A percentile compares a stretch with the other conserved stretches of the same genome.
phyloP scores from a whole-genome alignment of 2,329 filamentous ascomycete species.

The Pleurostoma richardsiae region DNA sequence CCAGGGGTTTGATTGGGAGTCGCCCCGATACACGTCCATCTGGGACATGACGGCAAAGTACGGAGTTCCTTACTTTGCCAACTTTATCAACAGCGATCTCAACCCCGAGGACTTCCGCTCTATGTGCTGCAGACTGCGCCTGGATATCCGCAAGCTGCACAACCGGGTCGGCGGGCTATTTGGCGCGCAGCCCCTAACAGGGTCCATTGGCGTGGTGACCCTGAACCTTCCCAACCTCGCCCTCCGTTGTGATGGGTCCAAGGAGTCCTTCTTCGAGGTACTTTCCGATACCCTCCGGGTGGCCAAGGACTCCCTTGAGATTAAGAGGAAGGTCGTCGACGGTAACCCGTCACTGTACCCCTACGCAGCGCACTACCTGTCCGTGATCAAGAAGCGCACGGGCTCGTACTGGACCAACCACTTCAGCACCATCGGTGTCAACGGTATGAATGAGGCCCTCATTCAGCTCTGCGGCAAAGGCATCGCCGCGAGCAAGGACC shows the following conservation, averaged over 20 bases:
- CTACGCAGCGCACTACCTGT: background rate
- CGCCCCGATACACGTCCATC: background rate
- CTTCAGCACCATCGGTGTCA: slow-evolving; percentile 1
- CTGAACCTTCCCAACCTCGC: slow-evolving; percentile 1
- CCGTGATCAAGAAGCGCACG: background rate
- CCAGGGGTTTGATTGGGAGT: background rate
- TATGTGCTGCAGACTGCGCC: background rate
- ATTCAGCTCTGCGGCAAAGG: background rate
- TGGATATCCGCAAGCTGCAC: background rate
- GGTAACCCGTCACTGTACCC: background rate
- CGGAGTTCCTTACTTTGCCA: background rate
- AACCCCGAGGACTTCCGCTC: slow-evolving; percentile 1
- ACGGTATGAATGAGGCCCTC: background rate
- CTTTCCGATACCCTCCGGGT: background rate
- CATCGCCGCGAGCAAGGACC: background rate
- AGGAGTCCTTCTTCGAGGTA: background rate
- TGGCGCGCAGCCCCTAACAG: background rate
- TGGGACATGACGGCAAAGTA: slow-evolving; percentile 1
- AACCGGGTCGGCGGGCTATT: background rate
- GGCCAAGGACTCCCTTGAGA: background rate
- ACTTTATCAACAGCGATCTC: slow-evolving; percentile 1
- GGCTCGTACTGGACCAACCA: slow-evolving; percentile 1
- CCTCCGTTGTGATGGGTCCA: background rate
- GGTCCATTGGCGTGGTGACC: background rate
- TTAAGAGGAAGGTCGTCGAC: background rate